Evolutionary conservation across 2,329 filamentous ascomycete genomes (phyloP).

Genomic region (Pseudogymnoascus sp.): DNA sequence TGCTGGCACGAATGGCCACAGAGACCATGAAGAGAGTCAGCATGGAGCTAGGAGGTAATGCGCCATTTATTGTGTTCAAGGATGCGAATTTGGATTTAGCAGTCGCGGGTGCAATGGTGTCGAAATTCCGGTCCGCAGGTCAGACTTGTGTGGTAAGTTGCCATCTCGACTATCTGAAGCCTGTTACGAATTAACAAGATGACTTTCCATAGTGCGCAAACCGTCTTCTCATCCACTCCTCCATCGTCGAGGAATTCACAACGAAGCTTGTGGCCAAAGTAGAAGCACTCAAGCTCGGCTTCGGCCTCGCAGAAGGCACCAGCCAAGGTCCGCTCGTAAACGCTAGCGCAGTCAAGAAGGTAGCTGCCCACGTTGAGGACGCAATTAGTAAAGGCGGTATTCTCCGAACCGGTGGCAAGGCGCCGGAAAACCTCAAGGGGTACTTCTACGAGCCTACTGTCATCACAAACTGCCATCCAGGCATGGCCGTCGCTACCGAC

Average conservation of each 20-base stretch:
- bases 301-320: constrained; percentile 47
- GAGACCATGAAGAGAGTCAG: constrained; percentile 56
- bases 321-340: constrained; percentile 56
- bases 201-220: constrained; percentile 36
- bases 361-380: constrained; percentile 52
- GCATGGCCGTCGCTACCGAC: constrained; percentile 45
- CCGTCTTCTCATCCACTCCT: constrained; percentile 54
- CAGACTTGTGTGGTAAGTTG: constrained; percentile 51
- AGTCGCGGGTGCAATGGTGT: constrained; percentile 36
- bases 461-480: constrained; percentile 47
- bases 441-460: constrained; percentile 67
- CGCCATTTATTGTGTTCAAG: constrained; percentile 56
- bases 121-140: constrained; percentile 54
- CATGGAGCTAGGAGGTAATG: constrained; percentile 58
- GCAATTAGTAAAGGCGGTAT: constrained; percentile 55
- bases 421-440: constrained; percentile 41
- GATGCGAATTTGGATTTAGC: constrained; percentile 55
- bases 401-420: constrained; percentile 51
- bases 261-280: constrained; percentile 45
- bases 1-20: constrained; percentile 51
- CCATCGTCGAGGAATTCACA: constrained; percentile 54
- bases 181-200: not conserved
- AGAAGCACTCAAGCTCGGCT: constrained; percentile 48
- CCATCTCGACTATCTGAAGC: not conserved
- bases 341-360: constrained; percentile 47